Base-by-base conservation (phyloP, 139 green algal genomes). In the Zygnema cylindricum region DNA sequence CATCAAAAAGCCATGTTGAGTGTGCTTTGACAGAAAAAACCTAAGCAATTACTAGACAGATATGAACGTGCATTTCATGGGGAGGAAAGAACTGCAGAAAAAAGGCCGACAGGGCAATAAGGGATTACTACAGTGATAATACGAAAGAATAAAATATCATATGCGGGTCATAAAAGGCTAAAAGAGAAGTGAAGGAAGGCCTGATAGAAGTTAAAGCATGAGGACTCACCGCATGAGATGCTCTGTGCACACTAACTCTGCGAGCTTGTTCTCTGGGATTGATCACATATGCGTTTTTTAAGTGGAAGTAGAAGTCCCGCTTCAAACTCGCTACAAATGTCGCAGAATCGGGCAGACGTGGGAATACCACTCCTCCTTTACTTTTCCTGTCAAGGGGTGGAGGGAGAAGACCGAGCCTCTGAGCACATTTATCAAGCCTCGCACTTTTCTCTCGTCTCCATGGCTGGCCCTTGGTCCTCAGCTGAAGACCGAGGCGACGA, bases 401-500 rank as follows among this genome's bases (percentile, higher is more conserved):
- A 63, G 49, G 49, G 7, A 63, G 49, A 63, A 63, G 7, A 16
- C 49, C 49, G 16, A 63, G 7, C 49, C 49, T 16, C 49, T 63
- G 49, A 7, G 49, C 49, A 63, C 49, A 63, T 16, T 63, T 63
- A 16, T 63, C 49, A 7, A 63, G 49, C 16, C 49, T 63, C 16
- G 7, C 49, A 16, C 49, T 63, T 16, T 63, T 63, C 49, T 63
- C 49, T 16, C 16, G 7, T 25, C 7, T 63, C 49, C 49, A 63
- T 7, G 49, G 49, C 7, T 7, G 7, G 7, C 16, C 49, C 49
- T 63, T 63, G 49, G 78, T 81, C 49, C 78, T 0, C 1, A 86
- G 49, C 78, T 86, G 78, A 25, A 86, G 38, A 41, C 78, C 78
- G 2, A 86, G 49, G 39, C 78, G 41, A 33, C 11, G 42, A 42